These are phyloP conservation scores for Alternaria gaisen DNA, from an alignment of 2,329 filamentous ascomycete species.

Conservation along the genomic window DNA sequence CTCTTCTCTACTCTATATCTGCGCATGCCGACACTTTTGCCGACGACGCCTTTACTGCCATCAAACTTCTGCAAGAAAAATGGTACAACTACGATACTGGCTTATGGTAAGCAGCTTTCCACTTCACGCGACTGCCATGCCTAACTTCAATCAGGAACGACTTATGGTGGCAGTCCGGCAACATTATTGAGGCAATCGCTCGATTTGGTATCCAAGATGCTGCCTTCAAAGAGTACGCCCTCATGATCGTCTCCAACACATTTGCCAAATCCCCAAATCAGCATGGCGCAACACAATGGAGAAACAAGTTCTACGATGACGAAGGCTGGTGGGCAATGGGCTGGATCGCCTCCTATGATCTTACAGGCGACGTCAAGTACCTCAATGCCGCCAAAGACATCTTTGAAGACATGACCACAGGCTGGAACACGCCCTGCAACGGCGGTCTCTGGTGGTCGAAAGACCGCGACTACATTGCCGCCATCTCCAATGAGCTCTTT, in stretches of 20 bases:
- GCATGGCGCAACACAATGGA: slow-evolving; percentile 48
- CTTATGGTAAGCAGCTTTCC: slow-evolving; percentile 38
- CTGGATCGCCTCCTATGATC: slow-evolving; percentile 66
- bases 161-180: slow-evolving; percentile 52
- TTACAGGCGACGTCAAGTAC: slow-evolving; percentile 62
- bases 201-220: slow-evolving; percentile 41
- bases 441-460: slow-evolving; percentile 68
- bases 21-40: slow-evolving; percentile 33
- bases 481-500: slow-evolving; percentile 68
- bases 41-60: slow-evolving; percentile 37
- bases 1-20: slow-evolving; percentile 23
- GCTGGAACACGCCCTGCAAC: slow-evolving; percentile 58
- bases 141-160: slow-evolving; percentile 24
- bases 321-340: slow-evolving; percentile 71
- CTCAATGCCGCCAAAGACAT: slow-evolving; percentile 63
- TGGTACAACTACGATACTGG: slow-evolving; percentile 47
- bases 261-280: slow-evolving; percentile 43
- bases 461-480: slow-evolving; percentile 61
- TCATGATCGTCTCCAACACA: slow-evolving; percentile 45
- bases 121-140: neutral
- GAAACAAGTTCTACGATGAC: slow-evolving; percentile 67
- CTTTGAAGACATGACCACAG: slow-evolving; percentile 66
- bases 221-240: slow-evolving; percentile 39
- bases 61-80: slow-evolving; percentile 42
- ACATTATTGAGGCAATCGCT: slow-evolving; percentile 47